phyloP scores from a whole-genome alignment of 2,329 filamentous ascomycete species.

The Emmonsiellopsis sp. region DNA sequence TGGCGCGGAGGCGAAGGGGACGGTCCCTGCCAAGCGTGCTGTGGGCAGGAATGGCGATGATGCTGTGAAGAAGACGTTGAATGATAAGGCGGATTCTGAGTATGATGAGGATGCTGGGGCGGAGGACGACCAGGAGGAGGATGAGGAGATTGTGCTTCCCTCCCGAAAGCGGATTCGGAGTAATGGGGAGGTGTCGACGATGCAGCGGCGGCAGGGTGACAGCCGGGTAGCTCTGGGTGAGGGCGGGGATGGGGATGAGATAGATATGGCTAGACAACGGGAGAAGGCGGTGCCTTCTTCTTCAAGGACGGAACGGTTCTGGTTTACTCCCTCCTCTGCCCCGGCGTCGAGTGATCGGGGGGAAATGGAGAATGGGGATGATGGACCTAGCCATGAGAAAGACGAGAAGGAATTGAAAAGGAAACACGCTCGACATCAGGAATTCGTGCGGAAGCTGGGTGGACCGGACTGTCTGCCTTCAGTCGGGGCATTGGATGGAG shows the following conservation, averaged over 20 bases:
- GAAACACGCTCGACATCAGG: constrained; percentile 66
- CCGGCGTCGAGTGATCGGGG: constrained; percentile 8
- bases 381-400: constrained; percentile 28
- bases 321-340: constrained; percentile 45
- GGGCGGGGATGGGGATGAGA: constrained; percentile 6
- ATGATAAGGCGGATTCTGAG: constrained; percentile 1
- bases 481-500: constrained; percentile 49
- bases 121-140: constrained; percentile 31
- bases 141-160: constrained; percentile 30
- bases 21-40: neutral
- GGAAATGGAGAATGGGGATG: constrained; percentile 28
- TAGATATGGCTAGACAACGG: constrained; percentile 4
- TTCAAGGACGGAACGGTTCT: constrained; percentile 48
- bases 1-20: neutral
- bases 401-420: constrained; percentile 45
- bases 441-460: constrained; percentile 85
- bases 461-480: constrained; percentile 69
- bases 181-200: constrained; percentile 14
- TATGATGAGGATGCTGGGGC: neutral
- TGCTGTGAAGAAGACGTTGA: constrained; percentile 2
- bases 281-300: constrained; percentile 24
- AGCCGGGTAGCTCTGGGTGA: neutral
- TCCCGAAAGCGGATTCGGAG: constrained; percentile 32
- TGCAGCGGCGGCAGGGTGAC: neutral
- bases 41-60: neutral